Conservation (phyloP, 2,329 filamentous ascomycete species). For the Verticillium nubilum region DNA sequence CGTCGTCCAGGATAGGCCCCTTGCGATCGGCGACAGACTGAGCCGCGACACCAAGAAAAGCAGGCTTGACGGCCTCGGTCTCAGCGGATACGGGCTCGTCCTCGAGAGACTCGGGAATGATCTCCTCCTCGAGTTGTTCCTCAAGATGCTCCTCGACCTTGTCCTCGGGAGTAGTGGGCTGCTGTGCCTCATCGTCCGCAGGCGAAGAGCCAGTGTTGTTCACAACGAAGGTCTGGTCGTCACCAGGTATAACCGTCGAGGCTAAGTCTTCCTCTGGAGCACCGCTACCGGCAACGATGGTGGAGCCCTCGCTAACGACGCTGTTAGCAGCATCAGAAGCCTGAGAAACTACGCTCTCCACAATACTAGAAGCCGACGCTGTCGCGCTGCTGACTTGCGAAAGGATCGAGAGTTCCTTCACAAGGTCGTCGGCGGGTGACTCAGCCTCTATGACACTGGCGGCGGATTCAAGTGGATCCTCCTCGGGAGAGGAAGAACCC, state of each 20-base stretch:
- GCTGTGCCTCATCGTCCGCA: conserved; percentile 10
- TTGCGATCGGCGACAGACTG: conserved; percentile 41
- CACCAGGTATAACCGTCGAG: conserved; percentile 9
- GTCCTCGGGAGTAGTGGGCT: conserved; percentile 5
- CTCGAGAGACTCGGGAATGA: conserved; percentile 15
- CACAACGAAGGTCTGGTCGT: conserved; percentile 10
- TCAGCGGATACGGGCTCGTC: conserved; percentile 21
- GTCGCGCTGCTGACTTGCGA: conserved; percentile 5
- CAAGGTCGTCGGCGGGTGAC: conserved; percentile 6
- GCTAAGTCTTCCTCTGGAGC: conserved; percentile 6
- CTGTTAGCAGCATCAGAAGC: conserved; percentile 15
- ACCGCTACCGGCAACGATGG: background rate
- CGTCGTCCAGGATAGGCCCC: conserved; percentile 38
- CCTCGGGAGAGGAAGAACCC: conserved; percentile 7
- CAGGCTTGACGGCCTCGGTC: conserved; percentile 35
- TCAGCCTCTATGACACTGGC: conserved; percentile 10
- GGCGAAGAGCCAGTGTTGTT: conserved; percentile 14
- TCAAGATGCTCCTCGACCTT: background rate
- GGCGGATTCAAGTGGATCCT: conserved; percentile 11
- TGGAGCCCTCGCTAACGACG: conserved; percentile 14
- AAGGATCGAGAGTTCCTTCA: background rate
- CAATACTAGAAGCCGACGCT: background rate
- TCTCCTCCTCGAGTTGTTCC: conserved; percentile 16
- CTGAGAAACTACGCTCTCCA: conserved; percentile 6
- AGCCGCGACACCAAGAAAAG: conserved; percentile 44